Evolutionary conservation across 768 basidiomycete species (phyloP).

Genomic region (Pleurotus sapidus): DNA sequence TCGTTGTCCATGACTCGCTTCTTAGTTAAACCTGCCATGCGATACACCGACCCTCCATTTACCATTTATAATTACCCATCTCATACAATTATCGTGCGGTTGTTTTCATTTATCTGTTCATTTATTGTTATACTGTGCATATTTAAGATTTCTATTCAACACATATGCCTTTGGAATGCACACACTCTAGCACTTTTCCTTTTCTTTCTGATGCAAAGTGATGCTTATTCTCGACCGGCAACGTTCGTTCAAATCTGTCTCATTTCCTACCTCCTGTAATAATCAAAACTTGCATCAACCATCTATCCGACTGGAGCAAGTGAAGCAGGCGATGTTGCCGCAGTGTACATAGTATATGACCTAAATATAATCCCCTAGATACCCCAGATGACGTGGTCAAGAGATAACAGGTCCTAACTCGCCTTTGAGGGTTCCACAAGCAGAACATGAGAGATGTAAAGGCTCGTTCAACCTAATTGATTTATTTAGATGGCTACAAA

Average conservation of each 20-base stretch:
- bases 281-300: slow-evolving; percentile 1
- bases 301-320: neutral
- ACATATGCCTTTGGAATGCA: neutral
- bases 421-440: slow-evolving; percentile 54
- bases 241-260: neutral
- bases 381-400: neutral
- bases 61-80: neutral
- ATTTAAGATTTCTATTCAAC: neutral
- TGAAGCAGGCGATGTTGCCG: neutral
- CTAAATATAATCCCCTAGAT: neutral
- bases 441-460: slow-evolving; percentile 58
- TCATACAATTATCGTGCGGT: neutral
- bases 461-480: slow-evolving; percentile 45
- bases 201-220: neutral
- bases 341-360: neutral
- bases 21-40: neutral
- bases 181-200: neutral
- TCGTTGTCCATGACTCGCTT: neutral
- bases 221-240: neutral
- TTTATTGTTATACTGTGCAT: slow-evolving; percentile 8
- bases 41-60: neutral
- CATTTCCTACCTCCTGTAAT: neutral
- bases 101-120: neutral
- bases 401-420: slow-evolving; percentile 8
- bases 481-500: neutral